phyloP scores from a whole-genome alignment of 345 rosid genomes.

The Euphorbia lathyris region DNA sequence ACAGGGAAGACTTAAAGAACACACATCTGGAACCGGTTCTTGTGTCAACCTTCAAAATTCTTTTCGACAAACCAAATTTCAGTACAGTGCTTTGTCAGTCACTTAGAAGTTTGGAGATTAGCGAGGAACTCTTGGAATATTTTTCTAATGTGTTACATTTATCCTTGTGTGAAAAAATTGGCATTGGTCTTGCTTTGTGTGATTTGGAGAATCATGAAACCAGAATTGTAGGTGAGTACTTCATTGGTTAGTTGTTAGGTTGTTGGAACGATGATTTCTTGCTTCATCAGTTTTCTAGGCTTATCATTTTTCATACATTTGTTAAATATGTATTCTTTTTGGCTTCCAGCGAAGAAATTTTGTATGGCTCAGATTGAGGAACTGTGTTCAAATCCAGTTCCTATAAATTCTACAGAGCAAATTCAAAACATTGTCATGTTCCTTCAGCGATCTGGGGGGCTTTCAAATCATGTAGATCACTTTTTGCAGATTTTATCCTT shows the following conservation, averaged over 20 bases:
- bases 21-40: conserved; percentile 46
- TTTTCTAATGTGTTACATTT: conserved; percentile 44
- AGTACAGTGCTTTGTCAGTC: conserved; percentile 61
- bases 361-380: conserved; percentile 65
- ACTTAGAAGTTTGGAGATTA: conserved; percentile 40
- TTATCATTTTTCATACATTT: not conserved
- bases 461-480: conserved; percentile 67
- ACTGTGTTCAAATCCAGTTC: conserved; percentile 44
- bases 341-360: conserved; percentile 60
- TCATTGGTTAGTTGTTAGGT: not conserved
- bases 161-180: conserved; percentile 63
- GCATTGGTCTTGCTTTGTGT: conserved; percentile 65
- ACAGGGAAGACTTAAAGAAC: conserved; percentile 37
- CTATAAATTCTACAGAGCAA: conserved; percentile 55
- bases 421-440: conserved; percentile 68
- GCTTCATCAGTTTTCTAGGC: not conserved
- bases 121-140: conserved; percentile 43
- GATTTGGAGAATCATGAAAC: conserved; percentile 53
- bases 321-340: not conserved
- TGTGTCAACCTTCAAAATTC: conserved; percentile 46
- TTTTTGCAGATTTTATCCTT: conserved; percentile 66
- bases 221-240: conserved; percentile 49
- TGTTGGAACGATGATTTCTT: not conserved
- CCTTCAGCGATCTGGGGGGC: conserved; percentile 66
- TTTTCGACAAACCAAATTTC: conserved; percentile 56